Conservation (phyloP, 192 early-diverging fungal species). For the Gryganskiella cystojenkinii region DNA sequence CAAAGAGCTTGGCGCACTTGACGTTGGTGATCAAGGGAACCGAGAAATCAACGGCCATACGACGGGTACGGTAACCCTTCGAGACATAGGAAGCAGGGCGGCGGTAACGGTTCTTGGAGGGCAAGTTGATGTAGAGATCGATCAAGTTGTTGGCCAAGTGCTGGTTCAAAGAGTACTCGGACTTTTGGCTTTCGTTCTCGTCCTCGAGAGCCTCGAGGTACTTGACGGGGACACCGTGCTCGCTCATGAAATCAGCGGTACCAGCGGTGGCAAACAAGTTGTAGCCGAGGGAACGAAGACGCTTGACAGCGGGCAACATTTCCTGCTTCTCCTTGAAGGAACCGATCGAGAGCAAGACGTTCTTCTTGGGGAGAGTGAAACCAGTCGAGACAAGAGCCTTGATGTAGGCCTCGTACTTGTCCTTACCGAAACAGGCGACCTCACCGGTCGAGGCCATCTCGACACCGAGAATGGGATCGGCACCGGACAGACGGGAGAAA, state of each 20-base stretch:
- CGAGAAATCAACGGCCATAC: slow-evolving; percentile 98
- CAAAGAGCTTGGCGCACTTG: slow-evolving; percentile 98
- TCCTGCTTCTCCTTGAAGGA: slow-evolving; percentile 99
- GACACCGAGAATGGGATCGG: slow-evolving; percentile 97
- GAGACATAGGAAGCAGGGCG: slow-evolving; percentile 95
- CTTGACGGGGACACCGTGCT: slow-evolving; percentile 93
- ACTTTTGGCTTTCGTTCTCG: slow-evolving; percentile 64
- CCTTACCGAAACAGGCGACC: slow-evolving; percentile 97
- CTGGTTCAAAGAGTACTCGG: slow-evolving; percentile 94
- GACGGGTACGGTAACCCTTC: slow-evolving; percentile 92
- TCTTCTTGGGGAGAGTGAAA: slow-evolving; percentile 94
- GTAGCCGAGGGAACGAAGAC: slow-evolving; percentile 88
- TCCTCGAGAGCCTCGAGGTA: slow-evolving; percentile 87
- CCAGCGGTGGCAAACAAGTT: slow-evolving; percentile 95
- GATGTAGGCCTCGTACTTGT: slow-evolving; percentile 98
- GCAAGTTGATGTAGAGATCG: slow-evolving; percentile 99
- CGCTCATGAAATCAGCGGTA: slow-evolving; percentile 96
- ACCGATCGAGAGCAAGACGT: slow-evolving; percentile 96
- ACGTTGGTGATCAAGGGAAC: slow-evolving; percentile 98
- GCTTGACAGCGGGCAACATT: slow-evolving; percentile 90
- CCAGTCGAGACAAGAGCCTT: slow-evolving; percentile 95
- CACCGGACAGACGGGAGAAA: slow-evolving; percentile 94
- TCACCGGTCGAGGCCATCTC: slow-evolving; percentile 99
- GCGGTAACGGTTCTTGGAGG: slow-evolving; percentile 96
- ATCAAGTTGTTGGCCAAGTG: slow-evolving; percentile 97